Conservation (phyloP, 371 early-diverging fungal genomes). For the Actinomortierella ambigua region DNA sequence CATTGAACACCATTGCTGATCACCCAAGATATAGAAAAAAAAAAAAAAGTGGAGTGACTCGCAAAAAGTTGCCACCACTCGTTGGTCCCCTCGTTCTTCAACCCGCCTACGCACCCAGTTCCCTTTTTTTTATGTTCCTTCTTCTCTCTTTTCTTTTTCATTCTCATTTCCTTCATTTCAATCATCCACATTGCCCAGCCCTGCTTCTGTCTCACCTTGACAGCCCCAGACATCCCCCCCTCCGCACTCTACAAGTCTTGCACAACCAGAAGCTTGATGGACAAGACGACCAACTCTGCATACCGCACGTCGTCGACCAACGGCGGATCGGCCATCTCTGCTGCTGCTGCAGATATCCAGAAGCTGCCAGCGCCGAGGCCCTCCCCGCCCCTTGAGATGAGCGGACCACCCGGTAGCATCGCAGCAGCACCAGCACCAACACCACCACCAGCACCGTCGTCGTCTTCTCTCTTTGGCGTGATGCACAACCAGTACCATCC, state of each 20-base stretch:
- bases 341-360: no score
- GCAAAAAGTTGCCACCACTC: no score
- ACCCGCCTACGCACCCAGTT: slow-evolving; percentile 13
- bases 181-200: slow-evolving; percentile 11
- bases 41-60: slow-evolving; percentile 9
- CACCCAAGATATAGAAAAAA: slow-evolving; percentile 34
- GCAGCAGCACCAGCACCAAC: not conserved
- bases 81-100: slow-evolving; percentile 6
- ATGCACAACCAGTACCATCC: no score
- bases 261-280: no score
- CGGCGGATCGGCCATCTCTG: no score
- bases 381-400: no score
- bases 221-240: no score
- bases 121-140: not conserved
- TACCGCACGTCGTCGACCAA: no score
- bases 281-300: no score
- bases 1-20: slow-evolving; percentile 42
- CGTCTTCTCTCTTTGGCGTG: not conserved
- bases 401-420: not conserved
- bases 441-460: not conserved
- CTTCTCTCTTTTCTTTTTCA: slow-evolving; percentile 2
- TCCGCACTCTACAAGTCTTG: no score
- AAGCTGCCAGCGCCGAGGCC: no score
- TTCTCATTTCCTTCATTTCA: not conserved
- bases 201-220: no score